Evolutionary conservation across 2,329 filamentous ascomycete species (phyloP), one percentile per base, ranked within the genome.

Genomic region (Talaromyces islandicus): DNA sequence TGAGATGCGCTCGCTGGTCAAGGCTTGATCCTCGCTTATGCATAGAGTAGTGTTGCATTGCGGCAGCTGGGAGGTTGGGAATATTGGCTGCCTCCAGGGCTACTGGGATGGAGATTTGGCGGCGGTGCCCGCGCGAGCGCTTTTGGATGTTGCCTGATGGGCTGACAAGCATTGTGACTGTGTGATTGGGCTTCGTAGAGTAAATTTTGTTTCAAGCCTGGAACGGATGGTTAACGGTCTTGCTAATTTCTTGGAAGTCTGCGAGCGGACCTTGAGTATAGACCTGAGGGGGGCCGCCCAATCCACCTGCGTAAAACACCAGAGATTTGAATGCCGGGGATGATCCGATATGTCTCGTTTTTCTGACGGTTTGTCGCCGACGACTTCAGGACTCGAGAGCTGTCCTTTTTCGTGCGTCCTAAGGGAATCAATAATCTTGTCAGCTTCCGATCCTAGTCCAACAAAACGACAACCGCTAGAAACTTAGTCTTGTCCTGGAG

Each of bases 11-110:
- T 77, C 85, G 80, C 66, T 85, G 89, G 78, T 95, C 91, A 69
- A 95, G 82, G 79, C 90, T 94, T 78, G 92, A 86, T 71, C 92
- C 92, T 75, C 91, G 85, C 77, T 91, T 88, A 78, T 95, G 90
- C 73, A 81, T 79, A 68, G 75, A 75, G 74, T 79, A 80, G 75
- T 77, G 74, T 69, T 78, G 80, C 76, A 84, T 80, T 67, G 69
- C 66, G 55, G 73, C 73, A 62, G 78, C 77, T 73, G 87, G 84
- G 78, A 89, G 81, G 78, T 81, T 81, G 72, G 77, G 84, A 78
- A 87, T 85, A 83, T 87, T 89, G 73, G 85, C 84, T 70, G 86
- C 85, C 75, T 93, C 90, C 78, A 90, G 90, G 74, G 84, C 85
- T 76, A 84, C 85, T 65, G 90, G 90, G 72, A 90, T 93, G 71